A percentile compares a stretch with the other conserved stretches of the same genome.
Conservation (phyloP, 371 early-diverging fungal genomes). For the Mortierella polycephala region DNA sequence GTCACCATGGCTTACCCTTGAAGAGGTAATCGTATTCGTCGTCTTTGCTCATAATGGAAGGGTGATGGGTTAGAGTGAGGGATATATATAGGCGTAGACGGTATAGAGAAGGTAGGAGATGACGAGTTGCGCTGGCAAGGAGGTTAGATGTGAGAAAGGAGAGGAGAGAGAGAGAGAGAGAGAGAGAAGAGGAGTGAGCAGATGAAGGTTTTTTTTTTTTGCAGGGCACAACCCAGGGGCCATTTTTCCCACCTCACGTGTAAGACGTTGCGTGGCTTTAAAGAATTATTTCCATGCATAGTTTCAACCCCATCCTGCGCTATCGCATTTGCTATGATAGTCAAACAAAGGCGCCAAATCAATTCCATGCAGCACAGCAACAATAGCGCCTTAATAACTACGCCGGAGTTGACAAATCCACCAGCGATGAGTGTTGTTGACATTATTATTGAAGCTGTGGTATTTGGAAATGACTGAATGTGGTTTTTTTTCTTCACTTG, state of each 20-base stretch:
- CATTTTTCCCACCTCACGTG: too few species aligned
- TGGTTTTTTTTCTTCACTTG: slow-evolving; percentile 15
- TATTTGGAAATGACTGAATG: slow-evolving; percentile 19
- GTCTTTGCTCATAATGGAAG: slow-evolving; percentile 81
- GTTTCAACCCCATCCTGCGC: too few species aligned
- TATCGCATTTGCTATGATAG: too few species aligned
- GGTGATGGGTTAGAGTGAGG: slow-evolving; percentile 4
- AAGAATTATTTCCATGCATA: too few species aligned
- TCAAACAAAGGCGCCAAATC: too few species aligned
- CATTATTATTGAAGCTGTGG: slow-evolving; percentile 4
- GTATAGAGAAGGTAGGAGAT: slow-evolving; percentile 1
- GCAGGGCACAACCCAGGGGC: not conserved
- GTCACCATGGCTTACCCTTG: slow-evolving; percentile 72
- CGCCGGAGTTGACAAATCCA: too few species aligned
- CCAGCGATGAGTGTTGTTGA: too few species aligned
- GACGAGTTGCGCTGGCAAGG: not conserved
- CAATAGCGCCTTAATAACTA: too few species aligned
- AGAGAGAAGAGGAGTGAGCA: not conserved
- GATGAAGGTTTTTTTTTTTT: not conserved
- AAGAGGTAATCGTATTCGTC: slow-evolving; percentile 97
- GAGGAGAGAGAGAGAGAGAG: slow-evolving; percentile 5
- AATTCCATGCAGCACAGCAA: too few species aligned
- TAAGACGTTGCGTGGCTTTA: too few species aligned
- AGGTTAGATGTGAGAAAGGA: not conserved
- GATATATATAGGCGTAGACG: slow-evolving; percentile 2